Evolutionary conservation across 495 filamentous ascomycete genomes (phyloP), one percentile per base, ranked within the genome.

Genomic region (Aspergillus nidulans): DNA sequence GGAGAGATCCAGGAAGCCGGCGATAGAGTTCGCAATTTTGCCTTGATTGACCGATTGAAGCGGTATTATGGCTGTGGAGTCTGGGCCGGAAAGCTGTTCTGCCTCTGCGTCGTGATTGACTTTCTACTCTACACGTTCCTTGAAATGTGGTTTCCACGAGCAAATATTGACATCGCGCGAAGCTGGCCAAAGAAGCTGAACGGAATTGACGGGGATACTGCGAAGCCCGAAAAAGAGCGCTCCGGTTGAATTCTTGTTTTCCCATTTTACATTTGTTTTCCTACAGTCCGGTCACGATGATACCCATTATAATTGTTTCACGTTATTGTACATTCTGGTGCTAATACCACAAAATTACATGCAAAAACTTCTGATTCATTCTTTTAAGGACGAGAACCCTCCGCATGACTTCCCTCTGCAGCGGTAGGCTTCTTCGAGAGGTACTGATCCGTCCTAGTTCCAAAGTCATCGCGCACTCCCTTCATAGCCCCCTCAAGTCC

Each of bases 1-100:
- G 83, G 78, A 20, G 75, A 81, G 58, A 78, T 75, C 0, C 81
- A 85, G 78, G 85, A 82, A 53, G 85, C 81, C 12, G 86, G 87
- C 46, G 90, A 90, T 40, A 76, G 88, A 36, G 85, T 87, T 1
- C 86, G 88, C 60, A 91, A 87, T 67, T 95, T 94, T 69, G 89
- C 90, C 1, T 80, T 98, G 23, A 96, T 98, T 61, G 94, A 98
- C 64, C 81, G 94, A 18, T 68, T 98, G 20, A 98, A 98, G 69
- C 73, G 92, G 23, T 97, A 98, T 63, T 98, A 97, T 64, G 94
- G 94, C n/a, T 98, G 94, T 63, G 94, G 94, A n/a, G 91, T 97
- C 36, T 98, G 94, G 94, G 94, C 94, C 9, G 94, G 94, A 7
- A 98, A 98, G 71, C 71, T 98, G 20, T 98, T 98, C 65, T 96